These are phyloP conservation scores for Fusarium armeniacum DNA, from an alignment of 2,329 filamentous ascomycete genomes.

Conservation along the genomic window DNA sequence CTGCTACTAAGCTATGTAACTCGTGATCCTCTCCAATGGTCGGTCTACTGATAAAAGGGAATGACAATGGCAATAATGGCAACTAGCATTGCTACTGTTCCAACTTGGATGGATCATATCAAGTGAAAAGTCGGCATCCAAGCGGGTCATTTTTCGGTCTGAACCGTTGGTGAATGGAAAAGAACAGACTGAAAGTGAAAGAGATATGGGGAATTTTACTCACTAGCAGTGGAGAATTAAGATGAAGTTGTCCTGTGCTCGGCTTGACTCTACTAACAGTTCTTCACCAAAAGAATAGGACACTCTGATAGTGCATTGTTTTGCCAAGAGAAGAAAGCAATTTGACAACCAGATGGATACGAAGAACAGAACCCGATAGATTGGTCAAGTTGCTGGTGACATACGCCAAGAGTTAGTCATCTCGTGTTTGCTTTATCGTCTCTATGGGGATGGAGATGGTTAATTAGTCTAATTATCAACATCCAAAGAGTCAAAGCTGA, in stretches of 20 bases:
- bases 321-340: slow-evolving; percentile 28
- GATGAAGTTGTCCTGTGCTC: slow-evolving; percentile 5
- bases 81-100: slow-evolving; percentile 2
- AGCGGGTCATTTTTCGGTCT: slow-evolving; percentile 17
- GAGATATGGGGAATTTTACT: not conserved
- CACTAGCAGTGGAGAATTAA: not conserved
- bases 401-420: slow-evolving; percentile 39
- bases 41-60: not conserved
- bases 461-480: not conserved
- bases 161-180: not conserved
- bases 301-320: slow-evolving; percentile 12
- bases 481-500: slow-evolving; percentile 7
- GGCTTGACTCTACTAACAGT: not conserved
- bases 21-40: slow-evolving; percentile 33
- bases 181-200: slow-evolving; percentile 2
- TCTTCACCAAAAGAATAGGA: not conserved
- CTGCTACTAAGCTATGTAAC: not conserved
- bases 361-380: slow-evolving; percentile 6
- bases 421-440: slow-evolving; percentile 30
- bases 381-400: slow-evolving; percentile 27
- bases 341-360: slow-evolving; percentile 23
- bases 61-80: not conserved
- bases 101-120: slow-evolving; percentile 10
- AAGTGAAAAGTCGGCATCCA: slow-evolving; percentile 24
- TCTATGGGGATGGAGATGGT: not conserved